Base-by-base conservation (phyloP, 192 early-diverging fungal species). In the Mortierella alpina region DNA sequence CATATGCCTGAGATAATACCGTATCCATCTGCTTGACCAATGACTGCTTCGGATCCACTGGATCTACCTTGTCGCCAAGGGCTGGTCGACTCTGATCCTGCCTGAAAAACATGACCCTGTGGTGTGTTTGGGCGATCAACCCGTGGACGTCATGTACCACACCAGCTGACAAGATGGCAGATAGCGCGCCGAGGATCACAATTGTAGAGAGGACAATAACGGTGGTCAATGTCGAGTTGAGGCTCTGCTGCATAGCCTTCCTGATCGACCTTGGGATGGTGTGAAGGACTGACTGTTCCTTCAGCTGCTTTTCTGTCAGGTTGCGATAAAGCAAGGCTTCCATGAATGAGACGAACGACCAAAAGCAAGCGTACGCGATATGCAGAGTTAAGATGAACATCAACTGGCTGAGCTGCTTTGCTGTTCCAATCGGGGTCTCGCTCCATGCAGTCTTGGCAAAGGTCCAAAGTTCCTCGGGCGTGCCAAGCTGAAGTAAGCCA, bases 111-210 rank as follows among this genome's bases (percentile, higher is more conserved):
- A 63, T 60, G 7, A 80, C 77, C 17, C 77, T 31, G 20, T 72
- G 59, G 31, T 80, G 77, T 31, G 77, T 80, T 55, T 80, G 77
- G 4, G 54, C 58, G 15, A 80, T 14, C 0, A 80, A 22, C 22
- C 77, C 77, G 45, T 80, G 77, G 22, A 72, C 48, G 52, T 80
- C 77, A 55, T 80, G 77, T 1, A 49, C 77, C n/a, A 80, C 66
- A 13, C 77, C 77, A 39, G 68, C 52, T 0, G 77, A 80, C 20
- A 80, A 45, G 44, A 80, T 58, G 5, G 70, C 20, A 0, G 42
- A 9, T 20, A 80, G 39, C 6, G 46, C 11, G 41, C 70, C 77
- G 17, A 80, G 51, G 2, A 62, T 14, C 5, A 65, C 53, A 2
- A 80, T 12, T 0, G 77, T 72, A 5, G 70, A 68, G 18, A 80